Evolutionary conservation across 2,329 filamentous ascomycete genomes (phyloP).

Genomic region (Alternaria longipes): DNA sequence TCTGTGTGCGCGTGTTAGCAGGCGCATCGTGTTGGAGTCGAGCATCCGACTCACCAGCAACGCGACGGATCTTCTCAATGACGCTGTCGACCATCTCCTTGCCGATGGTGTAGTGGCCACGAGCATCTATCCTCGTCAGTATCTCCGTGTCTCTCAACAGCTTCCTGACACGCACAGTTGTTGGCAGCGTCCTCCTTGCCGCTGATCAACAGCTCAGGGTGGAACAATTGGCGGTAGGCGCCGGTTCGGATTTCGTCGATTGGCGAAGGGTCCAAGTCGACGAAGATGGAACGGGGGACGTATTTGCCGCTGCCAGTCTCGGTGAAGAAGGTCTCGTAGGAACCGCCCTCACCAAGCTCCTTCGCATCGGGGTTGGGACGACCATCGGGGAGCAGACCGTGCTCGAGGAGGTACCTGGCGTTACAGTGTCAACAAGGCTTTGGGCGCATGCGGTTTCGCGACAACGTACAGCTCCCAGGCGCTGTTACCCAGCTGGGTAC

Average conservation of each 20-base stretch:
- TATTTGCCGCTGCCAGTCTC: conserved; percentile 77
- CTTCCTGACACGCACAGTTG: conserved; percentile 64
- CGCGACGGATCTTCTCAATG: conserved; percentile 74
- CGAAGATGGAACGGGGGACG: conserved; percentile 75
- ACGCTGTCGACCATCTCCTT: conserved; percentile 79
- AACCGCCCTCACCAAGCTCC: conserved; percentile 69
- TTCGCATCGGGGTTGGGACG: conserved; percentile 68
- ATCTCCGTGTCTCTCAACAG: neutral
- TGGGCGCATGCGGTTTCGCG: conserved; percentile 18
- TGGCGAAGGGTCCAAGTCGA: conserved; percentile 76
- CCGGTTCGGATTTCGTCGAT: conserved; percentile 79
- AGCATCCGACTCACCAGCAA: conserved; percentile 64
- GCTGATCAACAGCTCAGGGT: conserved; percentile 75
- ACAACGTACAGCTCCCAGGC: conserved; percentile 76
- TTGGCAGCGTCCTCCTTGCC: conserved; percentile 81
- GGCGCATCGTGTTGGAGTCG: neutral
- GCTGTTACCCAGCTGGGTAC: conserved; percentile 77
- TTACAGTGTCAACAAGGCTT: conserved; percentile 7
- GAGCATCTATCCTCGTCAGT: conserved; percentile 63
- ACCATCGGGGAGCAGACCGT: conserved; percentile 72
- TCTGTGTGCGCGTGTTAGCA: conserved; percentile 57
- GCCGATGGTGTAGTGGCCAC: conserved; percentile 79
- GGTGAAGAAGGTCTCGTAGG: conserved; percentile 77
- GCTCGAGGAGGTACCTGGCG: conserved; percentile 75
- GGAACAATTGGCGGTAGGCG: conserved; percentile 73